Percentiles rank a stretch among this genome's conserved stretches.
These are phyloP conservation scores for Phylloporus scabripes DNA, from an alignment of 768 basidiomycete genomes.

Conservation along the genomic window DNA sequence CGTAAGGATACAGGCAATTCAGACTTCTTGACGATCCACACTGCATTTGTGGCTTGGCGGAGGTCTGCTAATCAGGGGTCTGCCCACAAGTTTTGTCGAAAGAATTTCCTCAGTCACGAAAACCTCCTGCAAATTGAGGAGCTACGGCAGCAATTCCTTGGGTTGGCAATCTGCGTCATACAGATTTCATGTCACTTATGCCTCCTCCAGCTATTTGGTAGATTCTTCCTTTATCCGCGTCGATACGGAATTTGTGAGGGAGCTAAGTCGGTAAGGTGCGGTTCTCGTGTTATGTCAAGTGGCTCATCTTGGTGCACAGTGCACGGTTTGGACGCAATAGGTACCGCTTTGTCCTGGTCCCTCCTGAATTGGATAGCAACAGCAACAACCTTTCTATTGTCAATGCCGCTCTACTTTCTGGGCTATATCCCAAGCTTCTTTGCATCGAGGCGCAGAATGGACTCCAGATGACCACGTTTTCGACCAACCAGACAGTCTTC, in stretches of 20 bases:
- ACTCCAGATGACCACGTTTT: conserved; percentile 64
- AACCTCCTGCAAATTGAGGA: conserved; percentile 97
- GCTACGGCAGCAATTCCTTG: conserved; percentile 83
- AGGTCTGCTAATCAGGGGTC: conserved; percentile 54
- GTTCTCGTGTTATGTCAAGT: not conserved
- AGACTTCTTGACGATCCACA: conserved; percentile 91
- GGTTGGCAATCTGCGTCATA: conserved; percentile 35
- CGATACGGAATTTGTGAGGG: conserved; percentile 56
- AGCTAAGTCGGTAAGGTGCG: conserved; percentile 55
- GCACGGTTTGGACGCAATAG: conserved; percentile 70
- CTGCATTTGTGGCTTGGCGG: conserved; percentile 86
- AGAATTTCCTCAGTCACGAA: conserved; percentile 82
- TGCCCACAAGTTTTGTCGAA: conserved; percentile 72
- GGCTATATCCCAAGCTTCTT: conserved; percentile 88
- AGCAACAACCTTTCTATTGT: conserved; percentile 60
- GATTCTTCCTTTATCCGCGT: conserved; percentile 82
- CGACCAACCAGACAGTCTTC: conserved; percentile 69
- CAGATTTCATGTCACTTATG: conserved; percentile 2
- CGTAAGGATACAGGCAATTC: conserved; percentile 62
- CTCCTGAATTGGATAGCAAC: conserved; percentile 64
- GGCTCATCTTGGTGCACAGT: conserved; percentile 34
- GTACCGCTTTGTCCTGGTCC: conserved; percentile 71
- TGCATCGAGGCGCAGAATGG: conserved; percentile 54
- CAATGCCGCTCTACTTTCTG: conserved; percentile 78
- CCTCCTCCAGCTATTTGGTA: conserved; percentile 61